Conservation (phyloP, 2,329 filamentous ascomycete genomes). For the Trichoderma sp. region DNA sequence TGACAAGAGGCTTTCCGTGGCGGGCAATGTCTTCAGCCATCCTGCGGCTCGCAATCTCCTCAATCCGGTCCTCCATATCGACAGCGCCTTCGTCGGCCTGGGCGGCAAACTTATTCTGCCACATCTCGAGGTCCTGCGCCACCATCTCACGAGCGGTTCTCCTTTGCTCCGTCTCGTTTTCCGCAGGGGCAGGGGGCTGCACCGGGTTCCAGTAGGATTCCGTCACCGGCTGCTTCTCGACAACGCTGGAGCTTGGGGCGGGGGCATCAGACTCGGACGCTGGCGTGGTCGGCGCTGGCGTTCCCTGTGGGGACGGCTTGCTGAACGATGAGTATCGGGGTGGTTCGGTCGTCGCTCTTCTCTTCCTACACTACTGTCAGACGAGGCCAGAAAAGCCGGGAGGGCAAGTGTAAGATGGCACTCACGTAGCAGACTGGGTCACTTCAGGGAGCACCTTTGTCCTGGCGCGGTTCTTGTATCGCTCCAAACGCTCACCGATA, state of each 20-base stretch:
- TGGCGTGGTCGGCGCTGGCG: conserved; percentile 40
- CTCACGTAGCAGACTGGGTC: conserved; percentile 21
- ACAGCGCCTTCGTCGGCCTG: conserved; percentile 78
- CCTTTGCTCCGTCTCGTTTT: conserved; percentile 56
- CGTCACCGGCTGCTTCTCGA: conserved; percentile 33
- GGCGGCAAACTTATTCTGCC: conserved; percentile 85
- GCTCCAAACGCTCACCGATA: conserved; percentile 85
- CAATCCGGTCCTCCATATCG: conserved; percentile 71
- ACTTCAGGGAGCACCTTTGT: conserved; percentile 37
- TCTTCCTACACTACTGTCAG: conserved; percentile 30
- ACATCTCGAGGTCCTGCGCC: conserved; percentile 74
- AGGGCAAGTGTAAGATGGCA: background rate
- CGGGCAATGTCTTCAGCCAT: conserved; percentile 65
- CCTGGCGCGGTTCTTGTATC: conserved; percentile 58
- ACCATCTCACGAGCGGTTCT: conserved; percentile 68
- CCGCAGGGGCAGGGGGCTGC: conserved; percentile 49
- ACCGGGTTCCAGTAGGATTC: conserved; percentile 42
- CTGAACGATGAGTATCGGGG: conserved; percentile 40
- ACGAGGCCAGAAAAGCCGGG: conserved; percentile 13
- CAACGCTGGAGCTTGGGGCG: conserved; percentile 37
- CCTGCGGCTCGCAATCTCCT: conserved; percentile 59
- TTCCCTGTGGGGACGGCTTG: conserved; percentile 41
- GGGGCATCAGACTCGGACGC: conserved; percentile 29
- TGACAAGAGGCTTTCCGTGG: conserved; percentile 67
- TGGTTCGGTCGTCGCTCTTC: conserved; percentile 31